Evolutionary conservation across 192 early-diverging fungal genomes (phyloP).

Genomic region (Entomortierella lignicola): DNA sequence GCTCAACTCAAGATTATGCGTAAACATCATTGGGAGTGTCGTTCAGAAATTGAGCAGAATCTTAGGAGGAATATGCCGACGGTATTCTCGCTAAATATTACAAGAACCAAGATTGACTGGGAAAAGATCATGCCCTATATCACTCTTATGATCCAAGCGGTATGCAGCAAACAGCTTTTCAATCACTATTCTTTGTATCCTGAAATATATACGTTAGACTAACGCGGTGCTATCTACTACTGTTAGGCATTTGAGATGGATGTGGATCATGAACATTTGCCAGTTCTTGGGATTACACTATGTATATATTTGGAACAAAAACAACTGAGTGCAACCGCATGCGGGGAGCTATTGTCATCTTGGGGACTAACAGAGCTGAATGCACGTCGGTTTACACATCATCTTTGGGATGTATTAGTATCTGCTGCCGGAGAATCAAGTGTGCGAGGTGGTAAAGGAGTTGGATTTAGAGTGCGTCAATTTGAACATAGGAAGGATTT

Average conservation of each 20-base stretch:
- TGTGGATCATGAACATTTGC: conserved; percentile 15
- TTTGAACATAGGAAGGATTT: conserved; percentile 17
- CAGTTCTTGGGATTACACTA: conserved; percentile 21
- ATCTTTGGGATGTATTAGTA: conserved; percentile 41
- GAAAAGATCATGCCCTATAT: conserved; percentile 24
- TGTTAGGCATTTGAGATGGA: conserved; percentile 44
- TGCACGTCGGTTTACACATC: conserved; percentile 38
- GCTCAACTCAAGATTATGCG: conserved; percentile 38
- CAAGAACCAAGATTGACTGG: conserved; percentile 35
- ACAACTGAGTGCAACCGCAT: conserved; percentile 10
- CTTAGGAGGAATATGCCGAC: conserved; percentile 16
- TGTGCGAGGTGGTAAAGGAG: conserved; percentile 14
- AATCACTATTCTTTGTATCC: too few relatives aligned
- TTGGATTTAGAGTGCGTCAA: conserved; percentile 26
- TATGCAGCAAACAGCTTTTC: too few relatives aligned
- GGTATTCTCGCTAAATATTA: conserved; percentile 28
- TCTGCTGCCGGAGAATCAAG: conserved; percentile 41
- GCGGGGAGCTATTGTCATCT: conserved; percentile 28
- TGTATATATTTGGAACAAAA: conserved; percentile 22
- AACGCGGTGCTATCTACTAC: too few relatives aligned
- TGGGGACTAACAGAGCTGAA: conserved; percentile 35
- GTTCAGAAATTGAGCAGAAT: conserved; percentile 8
- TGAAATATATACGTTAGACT: too few relatives aligned
- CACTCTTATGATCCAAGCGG: conserved; percentile 44
- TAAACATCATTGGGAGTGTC: conserved; percentile 49